Conservation (phyloP, 2,329 filamentous ascomycete genomes). For the Botrytis galanthina region DNA sequence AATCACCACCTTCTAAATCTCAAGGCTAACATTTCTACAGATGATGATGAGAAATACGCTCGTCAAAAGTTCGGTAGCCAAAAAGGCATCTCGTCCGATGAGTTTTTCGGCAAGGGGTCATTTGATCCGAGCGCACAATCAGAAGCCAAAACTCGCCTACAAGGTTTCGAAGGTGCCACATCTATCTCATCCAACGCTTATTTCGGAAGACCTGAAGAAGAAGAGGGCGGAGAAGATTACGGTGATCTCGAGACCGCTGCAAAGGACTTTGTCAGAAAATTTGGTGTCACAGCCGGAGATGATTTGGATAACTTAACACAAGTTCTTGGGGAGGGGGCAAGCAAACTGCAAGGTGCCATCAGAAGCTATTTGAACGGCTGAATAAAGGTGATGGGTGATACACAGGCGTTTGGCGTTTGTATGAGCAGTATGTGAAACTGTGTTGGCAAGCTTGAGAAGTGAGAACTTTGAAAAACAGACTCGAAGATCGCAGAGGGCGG, state of each 20-base stretch:
- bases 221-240: constrained; percentile 71
- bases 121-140: constrained; percentile 78
- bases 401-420: constrained; percentile 12
- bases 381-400: background rate
- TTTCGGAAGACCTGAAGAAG: constrained; percentile 90
- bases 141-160: constrained; percentile 83
- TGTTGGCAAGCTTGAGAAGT: constrained; percentile 6
- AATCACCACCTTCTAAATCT: background rate
- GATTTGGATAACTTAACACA: constrained; percentile 88
- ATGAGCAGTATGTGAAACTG: background rate
- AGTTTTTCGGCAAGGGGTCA: constrained; percentile 90
- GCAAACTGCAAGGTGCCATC: constrained; percentile 74
- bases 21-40: constrained; percentile 41
- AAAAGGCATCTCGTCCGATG: constrained; percentile 96
- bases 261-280: constrained; percentile 93
- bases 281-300: constrained; percentile 92
- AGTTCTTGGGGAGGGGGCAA: constrained; percentile 81
- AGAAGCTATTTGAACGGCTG: constrained; percentile 62
- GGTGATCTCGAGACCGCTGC: constrained; percentile 90
- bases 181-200: constrained; percentile 96
- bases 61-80: constrained; percentile 86
- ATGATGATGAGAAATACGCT: constrained; percentile 79
- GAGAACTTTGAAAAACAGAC: background rate
- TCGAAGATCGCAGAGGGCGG: background rate
- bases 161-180: constrained; percentile 89